Evolutionary conservation across 441 rosid genomes (phyloP), one percentile per base, ranked within the genome.

Genomic region (Arabidopsis hybrid): DNA sequence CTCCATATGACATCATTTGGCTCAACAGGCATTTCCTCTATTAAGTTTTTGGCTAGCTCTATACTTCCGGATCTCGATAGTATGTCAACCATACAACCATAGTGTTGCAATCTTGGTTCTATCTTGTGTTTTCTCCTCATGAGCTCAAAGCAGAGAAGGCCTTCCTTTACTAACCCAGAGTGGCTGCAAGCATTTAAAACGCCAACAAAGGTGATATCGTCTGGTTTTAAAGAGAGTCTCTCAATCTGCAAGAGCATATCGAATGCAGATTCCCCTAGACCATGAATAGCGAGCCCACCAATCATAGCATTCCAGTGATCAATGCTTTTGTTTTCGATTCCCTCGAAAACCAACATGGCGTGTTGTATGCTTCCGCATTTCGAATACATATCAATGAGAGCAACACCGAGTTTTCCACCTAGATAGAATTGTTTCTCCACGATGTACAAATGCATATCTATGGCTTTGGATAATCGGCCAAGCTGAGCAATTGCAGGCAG

Each of bases 271-370:
- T 83, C 86, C 40, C 91, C 89, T 29, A 77, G 73, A 46, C 94
- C 94, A 60, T 87, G 91, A 55, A 87, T 62, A 58, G 93, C 89
- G 55, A 89, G 14, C 12, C 93, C 93, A 70, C 83, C 82, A 63
- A 89, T 89, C 85, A 85, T 85, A 8, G 91, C 91, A 71, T 89
- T 89, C 93, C 91, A 89, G 40, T 87, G 93, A 75, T 83, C 91
- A 72, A 89, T 87, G 42, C 52, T 77, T 75, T 80, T 87, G 38
- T 75, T 74, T 50, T 68, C 29, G 6, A 83, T 72, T 4, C 69
- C 77, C 11, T 82, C 72, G 51, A 89, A 89, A 46, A 85, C 82
- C 9, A 43, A 47, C 76, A 78, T 71, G 34, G 90, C 89, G n/a
- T 82, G 75, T 73, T 89, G 76, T 43, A 85, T 61, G 49, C 75